Base-by-base conservation (phyloP, 257 asterid genomes). In the Ajuga chamaepitys region DNA sequence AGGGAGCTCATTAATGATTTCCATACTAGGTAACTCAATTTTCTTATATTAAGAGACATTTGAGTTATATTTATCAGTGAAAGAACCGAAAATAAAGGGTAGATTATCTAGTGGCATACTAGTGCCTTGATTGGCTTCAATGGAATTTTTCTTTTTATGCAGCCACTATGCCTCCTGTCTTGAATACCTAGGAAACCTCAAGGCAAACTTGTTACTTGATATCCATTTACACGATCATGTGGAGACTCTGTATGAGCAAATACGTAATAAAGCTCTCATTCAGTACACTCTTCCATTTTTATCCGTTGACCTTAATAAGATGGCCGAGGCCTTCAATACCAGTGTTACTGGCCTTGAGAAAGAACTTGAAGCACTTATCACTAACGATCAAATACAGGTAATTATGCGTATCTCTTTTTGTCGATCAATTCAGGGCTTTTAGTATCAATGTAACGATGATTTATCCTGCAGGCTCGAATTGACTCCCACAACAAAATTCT, bases 301-400 rank as follows among this genome's bases (percentile, higher is more conserved):
- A 72, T 94, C 99, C 35, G 99, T 90, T 54, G 97, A 90, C 77
- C 85, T 94, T 47, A 75, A 73, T 53, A 86, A 83, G 96, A 94
- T 94, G 99, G 99, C 97, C 61, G 81, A 81, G 78, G 99, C 99
- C 70, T 90, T 94, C 76, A 88, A 86, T 74, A 83, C 97, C 11
- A 86, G 77, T 41, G 62, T 88, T 48, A 9, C 89, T 0, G 95
- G 86, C 58, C 78, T 94, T 80, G 93, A 83, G 91, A 94, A 90
- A 68, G 99, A 94, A 74, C 97, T 94, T 20, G 99, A 83, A 81
- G 78, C 91, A 57, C 85, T 94, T 66, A 94, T 94, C 64, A 86
- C 97, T 26, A 86, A 90, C 38, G 83, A 82, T 80, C 93, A 88
- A 73, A 88, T 94, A 57, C 99, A 94, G 96, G 99, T 94, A 75